These are phyloP conservation scores for Herpotrichia juniperi DNA, from an alignment of 2,329 filamentous ascomycete genomes.

Conservation along the genomic window DNA sequence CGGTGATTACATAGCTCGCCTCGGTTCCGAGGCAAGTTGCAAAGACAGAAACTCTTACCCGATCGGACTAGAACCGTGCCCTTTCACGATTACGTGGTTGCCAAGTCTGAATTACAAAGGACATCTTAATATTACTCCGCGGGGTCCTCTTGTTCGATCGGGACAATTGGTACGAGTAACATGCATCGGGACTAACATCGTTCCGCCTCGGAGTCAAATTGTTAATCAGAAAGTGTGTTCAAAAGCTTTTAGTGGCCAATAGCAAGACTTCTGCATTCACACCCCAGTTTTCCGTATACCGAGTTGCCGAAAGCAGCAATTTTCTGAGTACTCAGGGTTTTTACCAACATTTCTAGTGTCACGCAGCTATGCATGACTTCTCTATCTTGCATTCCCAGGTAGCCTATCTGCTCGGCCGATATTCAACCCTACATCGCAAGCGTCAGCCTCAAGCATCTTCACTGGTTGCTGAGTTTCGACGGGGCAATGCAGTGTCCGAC, in stretches of 20 bases:
- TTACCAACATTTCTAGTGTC: neutral
- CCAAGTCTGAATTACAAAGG: neutral
- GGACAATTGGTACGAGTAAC: too few species aligned
- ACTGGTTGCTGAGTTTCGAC: too few species aligned
- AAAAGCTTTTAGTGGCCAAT: neutral
- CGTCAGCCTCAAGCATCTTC: too few species aligned
- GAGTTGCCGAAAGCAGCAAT: neutral
- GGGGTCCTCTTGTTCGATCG: too few species aligned
- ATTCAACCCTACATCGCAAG: too few species aligned
- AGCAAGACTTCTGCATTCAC: neutral
- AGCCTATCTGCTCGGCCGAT: too few species aligned
- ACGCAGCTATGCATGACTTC: too few species aligned
- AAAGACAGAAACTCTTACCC: neutral
- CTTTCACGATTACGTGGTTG: neutral
- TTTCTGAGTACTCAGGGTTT: neutral
- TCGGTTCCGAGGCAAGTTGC: neutral
- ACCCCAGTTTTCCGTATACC: neutral
- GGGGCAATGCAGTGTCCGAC: too few species aligned
- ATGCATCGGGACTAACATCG: too few species aligned
- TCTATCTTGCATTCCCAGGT: too few species aligned
- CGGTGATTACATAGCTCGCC: neutral
- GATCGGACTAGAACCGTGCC: neutral
- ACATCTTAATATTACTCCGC: neutral
- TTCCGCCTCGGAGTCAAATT: too few species aligned
- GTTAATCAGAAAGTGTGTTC: neutral